Conservation (phyloP, 495 filamentous ascomycete species). For the Neurospora sp. region DNA sequence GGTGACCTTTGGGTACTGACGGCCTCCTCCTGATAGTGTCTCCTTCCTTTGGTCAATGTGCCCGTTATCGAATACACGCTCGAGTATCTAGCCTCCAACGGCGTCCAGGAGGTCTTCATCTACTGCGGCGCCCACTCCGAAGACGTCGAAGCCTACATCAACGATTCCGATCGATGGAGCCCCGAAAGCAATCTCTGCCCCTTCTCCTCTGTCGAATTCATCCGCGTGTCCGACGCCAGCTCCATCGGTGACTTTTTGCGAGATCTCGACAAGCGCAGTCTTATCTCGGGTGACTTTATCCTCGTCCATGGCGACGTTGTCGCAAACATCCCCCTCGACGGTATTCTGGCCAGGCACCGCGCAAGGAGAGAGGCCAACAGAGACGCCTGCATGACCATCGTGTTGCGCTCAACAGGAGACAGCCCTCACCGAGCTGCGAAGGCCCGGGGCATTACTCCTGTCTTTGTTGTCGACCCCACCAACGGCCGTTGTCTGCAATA, state of each 20-base stretch:
- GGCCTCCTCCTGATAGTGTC: slow-evolving; percentile 49
- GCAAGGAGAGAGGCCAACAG: slow-evolving; percentile 74
- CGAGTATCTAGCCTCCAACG: slow-evolving; percentile 89
- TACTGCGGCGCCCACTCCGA: slow-evolving; percentile 89
- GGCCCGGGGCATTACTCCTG: slow-evolving; percentile 58
- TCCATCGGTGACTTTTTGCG: slow-evolving; percentile 94
- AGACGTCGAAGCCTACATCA: slow-evolving; percentile 76
- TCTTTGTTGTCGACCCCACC: slow-evolving; percentile 76
- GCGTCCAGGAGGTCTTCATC: slow-evolving; percentile 83
- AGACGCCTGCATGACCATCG: slow-evolving; percentile 97
- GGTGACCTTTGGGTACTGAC: slow-evolving; percentile 7
- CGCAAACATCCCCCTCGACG: slow-evolving; percentile 75
- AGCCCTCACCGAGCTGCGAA: slow-evolving; percentile 57
- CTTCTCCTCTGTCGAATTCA: slow-evolving; percentile 72
- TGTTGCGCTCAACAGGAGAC: slow-evolving; percentile 69
- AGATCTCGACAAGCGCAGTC: slow-evolving; percentile 75
- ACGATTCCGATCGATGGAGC: slow-evolving; percentile 34
- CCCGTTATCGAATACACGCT: slow-evolving; percentile 96
- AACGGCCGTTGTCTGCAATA: slow-evolving; percentile 85
- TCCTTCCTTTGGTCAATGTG: slow-evolving; percentile 85
- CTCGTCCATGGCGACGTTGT: slow-evolving; percentile 92
- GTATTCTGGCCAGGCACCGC: slow-evolving; percentile 67
- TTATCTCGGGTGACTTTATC: slow-evolving; percentile 87
- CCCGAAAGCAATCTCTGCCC: slow-evolving; percentile 55
- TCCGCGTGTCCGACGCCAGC: slow-evolving; percentile 68